phyloP scores from a whole-genome alignment of 306 rosid genomes.

The Quercus glauca region DNA sequence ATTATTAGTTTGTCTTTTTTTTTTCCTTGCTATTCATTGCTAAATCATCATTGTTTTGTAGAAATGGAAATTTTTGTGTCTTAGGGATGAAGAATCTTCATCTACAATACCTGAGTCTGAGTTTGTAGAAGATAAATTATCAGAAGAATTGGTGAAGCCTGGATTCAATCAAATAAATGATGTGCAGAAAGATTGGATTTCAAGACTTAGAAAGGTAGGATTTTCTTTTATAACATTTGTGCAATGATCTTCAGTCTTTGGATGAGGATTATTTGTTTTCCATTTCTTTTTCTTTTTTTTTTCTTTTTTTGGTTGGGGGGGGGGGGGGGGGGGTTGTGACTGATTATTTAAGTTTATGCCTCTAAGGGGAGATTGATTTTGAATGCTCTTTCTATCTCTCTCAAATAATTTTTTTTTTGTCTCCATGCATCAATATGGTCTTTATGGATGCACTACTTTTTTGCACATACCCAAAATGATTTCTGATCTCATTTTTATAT shows the following conservation, averaged over 20 bases:
- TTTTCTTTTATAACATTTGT: conserved; percentile 11
- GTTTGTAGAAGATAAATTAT: conserved; percentile 23
- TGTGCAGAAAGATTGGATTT: conserved; percentile 33
- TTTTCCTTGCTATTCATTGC: background rate
- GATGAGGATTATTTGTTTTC: conserved; percentile 8
- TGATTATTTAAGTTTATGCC: background rate
- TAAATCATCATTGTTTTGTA: conserved; percentile 21
- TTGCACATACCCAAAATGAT: background rate
- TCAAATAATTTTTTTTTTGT: background rate
- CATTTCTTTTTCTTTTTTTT: background rate
- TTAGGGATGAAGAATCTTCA: conserved; percentile 32
- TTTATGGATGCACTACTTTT: background rate
- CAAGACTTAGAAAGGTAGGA: conserved; percentile 32
- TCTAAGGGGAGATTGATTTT: background rate
- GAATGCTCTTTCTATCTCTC: background rate
- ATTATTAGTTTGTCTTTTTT: background rate
- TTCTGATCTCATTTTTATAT: background rate
- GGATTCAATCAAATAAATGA: conserved; percentile 18
- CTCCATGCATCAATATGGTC: background rate
- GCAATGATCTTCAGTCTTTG: background rate
- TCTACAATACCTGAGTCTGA: conserved; percentile 24
- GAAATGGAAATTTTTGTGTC: conserved; percentile 43
- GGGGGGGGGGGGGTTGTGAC: background rate
- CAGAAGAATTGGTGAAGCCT: conserved; percentile 33
- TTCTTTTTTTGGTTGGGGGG: too few species aligned